Conservation (phyloP, 75 land plant species). For the Adiantum capillusveneris region DNA sequence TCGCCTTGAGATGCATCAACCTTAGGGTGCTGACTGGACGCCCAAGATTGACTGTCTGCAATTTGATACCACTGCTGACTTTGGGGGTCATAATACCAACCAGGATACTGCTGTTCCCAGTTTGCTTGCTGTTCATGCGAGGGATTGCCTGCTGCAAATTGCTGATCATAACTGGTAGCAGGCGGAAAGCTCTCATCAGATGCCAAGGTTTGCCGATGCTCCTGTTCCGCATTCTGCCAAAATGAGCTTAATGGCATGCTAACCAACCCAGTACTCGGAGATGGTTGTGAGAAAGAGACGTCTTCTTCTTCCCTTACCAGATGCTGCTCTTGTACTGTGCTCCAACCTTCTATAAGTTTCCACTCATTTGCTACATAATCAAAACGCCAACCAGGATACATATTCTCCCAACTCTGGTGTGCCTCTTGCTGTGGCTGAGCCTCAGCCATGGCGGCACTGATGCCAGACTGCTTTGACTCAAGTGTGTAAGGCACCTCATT, state of each 20-base stretch:
- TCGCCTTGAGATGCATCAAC: background rate
- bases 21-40: slow-evolving; percentile 15
- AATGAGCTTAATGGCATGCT: too few species aligned
- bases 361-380: slow-evolving; percentile 62
- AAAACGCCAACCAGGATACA: slow-evolving; percentile 87
- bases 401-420: slow-evolving; percentile 44
- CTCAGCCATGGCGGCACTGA: background rate
- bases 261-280: background rate
- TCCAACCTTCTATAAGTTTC: slow-evolving; percentile 56
- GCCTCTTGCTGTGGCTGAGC: slow-evolving; percentile 11
- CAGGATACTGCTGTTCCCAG: slow-evolving; percentile 67
- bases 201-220: too few species aligned
- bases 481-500: background rate
- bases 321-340: slow-evolving; percentile 4
- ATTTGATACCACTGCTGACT: slow-evolving; percentile 46
- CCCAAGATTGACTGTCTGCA: slow-evolving; percentile 19
- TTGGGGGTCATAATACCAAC: slow-evolving; percentile 68
- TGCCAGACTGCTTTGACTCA: background rate
- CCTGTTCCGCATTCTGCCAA: too few species aligned
- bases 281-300: background rate
- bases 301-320: slow-evolving; percentile 4
- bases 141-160: too few species aligned
- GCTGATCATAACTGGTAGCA: background rate
- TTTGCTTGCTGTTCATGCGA: slow-evolving; percentile 28
- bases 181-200: too few species aligned